Base-by-base conservation (phyloP, 2,329 filamentous ascomycete genomes). In the Amauroascus verrucosus region DNA sequence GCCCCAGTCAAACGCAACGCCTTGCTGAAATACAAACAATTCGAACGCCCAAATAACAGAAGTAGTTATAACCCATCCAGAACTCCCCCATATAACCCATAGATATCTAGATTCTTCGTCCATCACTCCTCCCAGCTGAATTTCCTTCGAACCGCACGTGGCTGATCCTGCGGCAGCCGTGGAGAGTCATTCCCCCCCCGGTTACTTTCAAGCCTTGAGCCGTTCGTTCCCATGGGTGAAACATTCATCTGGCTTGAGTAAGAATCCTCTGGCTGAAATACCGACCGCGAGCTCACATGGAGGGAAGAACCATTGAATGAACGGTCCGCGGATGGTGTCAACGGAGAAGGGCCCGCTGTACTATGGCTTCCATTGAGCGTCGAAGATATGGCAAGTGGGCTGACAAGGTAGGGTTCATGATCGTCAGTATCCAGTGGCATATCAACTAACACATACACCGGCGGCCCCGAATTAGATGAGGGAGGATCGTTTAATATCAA, bases 101-200 rank as follows among this genome's bases (percentile, higher is more conserved):
- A n/a, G n/a, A n/a, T n/a, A n/a, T n/a, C n/a, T n/a, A n/a, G 18
- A 38, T 9, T 3, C 14, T n/a, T 6, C 3, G 18, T 18, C 35
- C 18, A 37, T 52, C 41, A 57, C 33, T 55, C 48, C 37, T 57
- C 55, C 55, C 55, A 57, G 14, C 55, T 57, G 32, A 57, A 57
- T 26, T 57, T 57, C 26, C 52, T 54, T 7, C 51, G n/a, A 8
- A 37, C 13, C 16, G 30, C 30, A 35, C 32, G 52, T 2, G 46
- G 45, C 22, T 32, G n/a, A 16, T 40, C 4, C 6, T 18, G 18
- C 13, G 7, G 8, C 20, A 13, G 22, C 24, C 28, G 28, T 13
- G 13, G 18, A 14, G 50, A 22, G 11, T 13, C 40, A 35, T 40
- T 40, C 1, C 18, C 13, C 6, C 7, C 30, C 7, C 44, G 26